A percentile compares a stretch with the other conserved stretches of the same genome.
Evolutionary conservation across 495 filamentous ascomycete species (phyloP).

Genomic region (Neurospora sp.): DNA sequence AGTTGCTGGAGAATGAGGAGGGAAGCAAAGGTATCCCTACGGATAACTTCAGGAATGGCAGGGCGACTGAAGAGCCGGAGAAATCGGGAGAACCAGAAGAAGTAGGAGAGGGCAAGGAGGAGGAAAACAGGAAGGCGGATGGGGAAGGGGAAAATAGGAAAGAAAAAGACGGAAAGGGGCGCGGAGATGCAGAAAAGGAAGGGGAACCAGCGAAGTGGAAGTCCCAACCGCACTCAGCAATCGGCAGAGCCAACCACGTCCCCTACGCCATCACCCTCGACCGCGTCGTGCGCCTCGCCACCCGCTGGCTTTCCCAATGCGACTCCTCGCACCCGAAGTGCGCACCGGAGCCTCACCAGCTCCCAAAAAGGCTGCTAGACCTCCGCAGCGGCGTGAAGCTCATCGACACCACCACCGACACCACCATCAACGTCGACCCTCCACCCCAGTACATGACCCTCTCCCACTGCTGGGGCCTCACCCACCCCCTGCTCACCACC

Average conservation of each 20-base stretch:
- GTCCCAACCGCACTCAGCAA: not conserved
- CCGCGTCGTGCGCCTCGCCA: not conserved
- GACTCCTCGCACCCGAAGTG: constrained; percentile 2
- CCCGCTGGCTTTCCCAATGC: constrained; percentile 3
- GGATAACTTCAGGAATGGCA: too few species aligned
- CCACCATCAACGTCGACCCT: not conserved
- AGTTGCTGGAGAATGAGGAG: not conserved
- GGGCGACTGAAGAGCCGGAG: not conserved
- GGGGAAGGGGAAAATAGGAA: not conserved
- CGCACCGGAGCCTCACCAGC: not conserved
- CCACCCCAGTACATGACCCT: constrained; percentile 6
- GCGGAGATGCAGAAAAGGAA: not conserved
- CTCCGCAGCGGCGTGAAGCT: constrained; percentile 6
- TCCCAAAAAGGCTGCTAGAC: constrained; percentile 7
- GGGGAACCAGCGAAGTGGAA: not conserved
- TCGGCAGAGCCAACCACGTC: constrained; percentile 4
- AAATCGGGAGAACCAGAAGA: accelerated
- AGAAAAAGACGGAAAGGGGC: not conserved
- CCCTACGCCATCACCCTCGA: constrained; percentile 3
- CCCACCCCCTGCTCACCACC: constrained; percentile 1
- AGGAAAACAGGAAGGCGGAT: not conserved
- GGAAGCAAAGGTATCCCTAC: too few species aligned
- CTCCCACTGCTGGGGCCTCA: constrained; percentile 15
- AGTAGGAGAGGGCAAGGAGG: not conserved
- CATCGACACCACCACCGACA: not conserved